Percentiles rank a stretch among this genome's conserved stretches.
phyloP scores from a whole-genome alignment of 176 grass and related monocot species.

The Ensete ventricosum region DNA sequence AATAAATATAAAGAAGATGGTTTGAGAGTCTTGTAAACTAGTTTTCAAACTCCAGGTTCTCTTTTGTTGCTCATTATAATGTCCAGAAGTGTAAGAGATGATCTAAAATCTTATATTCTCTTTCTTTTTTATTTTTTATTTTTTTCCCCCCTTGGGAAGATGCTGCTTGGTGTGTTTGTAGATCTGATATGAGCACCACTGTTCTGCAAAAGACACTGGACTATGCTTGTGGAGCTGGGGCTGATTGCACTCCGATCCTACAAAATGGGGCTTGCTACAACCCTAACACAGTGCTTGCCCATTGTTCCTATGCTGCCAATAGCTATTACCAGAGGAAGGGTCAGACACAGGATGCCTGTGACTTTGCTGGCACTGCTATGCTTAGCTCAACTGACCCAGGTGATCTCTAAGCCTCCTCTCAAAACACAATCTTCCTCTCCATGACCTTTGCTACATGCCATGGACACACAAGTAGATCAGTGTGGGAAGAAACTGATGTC shows the following conservation, averaged over 20 bases:
- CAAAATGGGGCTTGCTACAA: slow-evolving; percentile 60
- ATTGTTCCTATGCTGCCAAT: slow-evolving; percentile 95
- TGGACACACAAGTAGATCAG: background rate
- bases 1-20: no score
- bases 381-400: slow-evolving; percentile 59
- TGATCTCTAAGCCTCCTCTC: slow-evolving; percentile 18
- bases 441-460: background rate
- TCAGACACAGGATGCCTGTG: slow-evolving; percentile 50
- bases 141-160: slow-evolving; percentile 26
- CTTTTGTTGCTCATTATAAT: background rate
- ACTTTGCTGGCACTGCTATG: slow-evolving; percentile 57
- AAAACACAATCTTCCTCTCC: background rate
- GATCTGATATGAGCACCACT: slow-evolving; percentile 34
- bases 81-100: background rate
- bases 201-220: slow-evolving; percentile 78
- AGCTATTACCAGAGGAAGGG: slow-evolving; percentile 88
- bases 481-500: background rate
- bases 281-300: slow-evolving; percentile 56
- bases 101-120: background rate
- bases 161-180: slow-evolving; percentile 80
- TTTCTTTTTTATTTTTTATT: background rate
- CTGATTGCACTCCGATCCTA: slow-evolving; percentile 49
- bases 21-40: no score
- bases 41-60: background rate
- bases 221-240: slow-evolving; percentile 83